A percentile compares a stretch with the other conserved stretches of the same genome.
Evolutionary conservation across 768 basidiomycete species (phyloP).

Genomic region (Rhodotorula toruloides): DNA sequence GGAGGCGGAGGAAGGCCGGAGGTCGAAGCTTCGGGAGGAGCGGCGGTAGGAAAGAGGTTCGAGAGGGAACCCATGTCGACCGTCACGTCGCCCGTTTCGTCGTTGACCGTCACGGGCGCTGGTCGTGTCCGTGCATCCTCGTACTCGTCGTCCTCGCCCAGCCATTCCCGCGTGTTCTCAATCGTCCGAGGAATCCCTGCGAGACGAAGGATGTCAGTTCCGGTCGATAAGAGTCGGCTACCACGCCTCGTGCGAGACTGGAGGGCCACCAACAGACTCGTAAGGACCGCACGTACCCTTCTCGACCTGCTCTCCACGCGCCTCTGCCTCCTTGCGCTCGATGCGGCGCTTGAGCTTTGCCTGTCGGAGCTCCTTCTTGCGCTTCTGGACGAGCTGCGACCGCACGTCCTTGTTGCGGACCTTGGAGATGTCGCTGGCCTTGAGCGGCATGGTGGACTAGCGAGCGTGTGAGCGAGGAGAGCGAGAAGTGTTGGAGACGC

Average conservation of each 20-base stretch:
- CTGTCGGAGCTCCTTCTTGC: slow-evolving; percentile 35
- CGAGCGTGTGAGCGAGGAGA: neutral
- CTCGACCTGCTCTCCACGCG: slow-evolving; percentile 70
- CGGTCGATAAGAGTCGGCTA: neutral
- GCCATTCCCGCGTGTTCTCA: slow-evolving; percentile 82
- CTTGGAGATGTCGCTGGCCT: slow-evolving; percentile 6
- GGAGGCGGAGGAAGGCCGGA: slow-evolving; percentile 45
- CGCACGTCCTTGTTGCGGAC: slow-evolving; percentile 40
- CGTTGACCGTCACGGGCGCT: slow-evolving; percentile 39
- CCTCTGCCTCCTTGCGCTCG: slow-evolving; percentile 71
- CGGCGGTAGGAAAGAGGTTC: slow-evolving; percentile 55
- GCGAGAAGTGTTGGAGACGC: neutral
- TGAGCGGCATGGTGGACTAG: slow-evolving; percentile 13
- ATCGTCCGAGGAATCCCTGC: slow-evolving; percentile 55
- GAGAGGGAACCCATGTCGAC: slow-evolving; percentile 46
- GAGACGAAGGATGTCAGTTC: neutral
- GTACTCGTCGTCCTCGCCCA: slow-evolving; percentile 38
- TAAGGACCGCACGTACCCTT: slow-evolving; percentile 54
- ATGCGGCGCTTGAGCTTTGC: slow-evolving; percentile 62
- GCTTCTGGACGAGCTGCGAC: slow-evolving; percentile 26
- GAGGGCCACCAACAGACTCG: neutral
- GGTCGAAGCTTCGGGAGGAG: slow-evolving; percentile 50
- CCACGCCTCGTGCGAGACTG: neutral
- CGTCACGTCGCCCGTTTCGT: slow-evolving; percentile 48
- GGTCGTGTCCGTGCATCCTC: slow-evolving; percentile 37